Conservation (phyloP, 306 rosid genomes). For the Mimosa pudica region DNA sequence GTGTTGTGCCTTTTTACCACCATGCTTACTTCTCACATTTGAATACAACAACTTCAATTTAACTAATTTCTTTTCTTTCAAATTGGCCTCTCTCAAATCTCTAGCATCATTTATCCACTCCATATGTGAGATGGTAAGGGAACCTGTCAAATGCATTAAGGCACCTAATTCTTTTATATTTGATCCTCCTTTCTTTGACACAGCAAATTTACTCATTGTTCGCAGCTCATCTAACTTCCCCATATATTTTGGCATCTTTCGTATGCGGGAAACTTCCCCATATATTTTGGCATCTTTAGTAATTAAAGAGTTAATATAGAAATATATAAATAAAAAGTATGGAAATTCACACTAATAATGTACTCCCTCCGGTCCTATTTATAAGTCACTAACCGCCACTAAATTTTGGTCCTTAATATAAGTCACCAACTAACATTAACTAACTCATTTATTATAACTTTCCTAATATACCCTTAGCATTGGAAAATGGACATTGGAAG, state of each 20-base stretch:
- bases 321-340: no score
- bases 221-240: conserved; percentile 14
- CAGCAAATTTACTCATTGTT: not conserved
- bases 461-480: no score
- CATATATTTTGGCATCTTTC: not conserved
- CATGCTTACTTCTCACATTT: not conserved
- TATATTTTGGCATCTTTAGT: not conserved
- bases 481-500: no score
- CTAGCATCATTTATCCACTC: not conserved
- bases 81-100: not conserved
- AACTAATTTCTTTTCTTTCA: conserved; percentile 29
- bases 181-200: not conserved
- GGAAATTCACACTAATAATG: no score
- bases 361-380: no score
- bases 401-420: no score
- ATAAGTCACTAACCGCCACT: no score
- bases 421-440: no score
- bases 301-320: no score
- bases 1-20: not conserved
- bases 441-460: no score
- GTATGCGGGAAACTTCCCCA: not conserved
- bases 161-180: conserved; percentile 13
- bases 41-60: not conserved
- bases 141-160: conserved; percentile 21
- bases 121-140: not conserved